A percentile compares a stretch with the other conserved stretches of the same genome.
These are phyloP conservation scores for Calocybe cyanea DNA, from an alignment of 768 basidiomycete genomes.

Conservation along the genomic window DNA sequence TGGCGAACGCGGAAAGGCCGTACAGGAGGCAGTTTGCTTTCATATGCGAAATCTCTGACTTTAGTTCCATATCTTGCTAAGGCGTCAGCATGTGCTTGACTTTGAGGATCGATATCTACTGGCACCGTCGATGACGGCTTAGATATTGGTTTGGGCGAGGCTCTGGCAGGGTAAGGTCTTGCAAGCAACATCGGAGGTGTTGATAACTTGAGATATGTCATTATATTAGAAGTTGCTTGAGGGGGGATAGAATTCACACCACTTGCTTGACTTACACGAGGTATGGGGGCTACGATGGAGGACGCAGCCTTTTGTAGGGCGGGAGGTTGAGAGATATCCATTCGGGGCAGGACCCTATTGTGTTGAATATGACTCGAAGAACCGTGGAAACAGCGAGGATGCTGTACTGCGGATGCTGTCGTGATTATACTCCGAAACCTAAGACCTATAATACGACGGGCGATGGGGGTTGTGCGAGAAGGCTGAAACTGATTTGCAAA, in stretches of 20 bases:
- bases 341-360: constrained; percentile 15
- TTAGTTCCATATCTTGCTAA: constrained; percentile 35
- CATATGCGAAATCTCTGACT: constrained; percentile 66
- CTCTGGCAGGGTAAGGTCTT: constrained; percentile 4
- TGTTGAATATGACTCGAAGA: constrained; percentile 11
- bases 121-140: constrained; percentile 17
- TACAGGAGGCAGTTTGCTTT: constrained; percentile 62
- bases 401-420: background rate
- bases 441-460: too few relatives aligned
- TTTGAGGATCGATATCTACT: constrained; percentile 22
- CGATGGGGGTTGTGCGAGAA: too few relatives aligned
- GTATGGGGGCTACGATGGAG: constrained; percentile 13
- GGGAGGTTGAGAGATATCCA: constrained; percentile 7
- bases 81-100: constrained; percentile 14
- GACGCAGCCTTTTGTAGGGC: constrained; percentile 17
- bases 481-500: too few relatives aligned
- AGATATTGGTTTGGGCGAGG: constrained; percentile 14
- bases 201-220: constrained; percentile 16
- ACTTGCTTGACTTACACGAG: constrained; percentile 34
- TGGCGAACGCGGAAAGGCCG: constrained; percentile 47
- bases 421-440: too few relatives aligned
- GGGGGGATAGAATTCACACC: constrained; percentile 21
- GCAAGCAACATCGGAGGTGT: constrained; percentile 6
- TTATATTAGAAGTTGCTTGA: constrained; percentile 28
- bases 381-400: constrained; percentile 3